A percentile compares a stretch with the other conserved stretches of the same genome.
Conservation (phyloP, 108 stramenopile species). For the Aureococcus anophagefferens region DNA sequence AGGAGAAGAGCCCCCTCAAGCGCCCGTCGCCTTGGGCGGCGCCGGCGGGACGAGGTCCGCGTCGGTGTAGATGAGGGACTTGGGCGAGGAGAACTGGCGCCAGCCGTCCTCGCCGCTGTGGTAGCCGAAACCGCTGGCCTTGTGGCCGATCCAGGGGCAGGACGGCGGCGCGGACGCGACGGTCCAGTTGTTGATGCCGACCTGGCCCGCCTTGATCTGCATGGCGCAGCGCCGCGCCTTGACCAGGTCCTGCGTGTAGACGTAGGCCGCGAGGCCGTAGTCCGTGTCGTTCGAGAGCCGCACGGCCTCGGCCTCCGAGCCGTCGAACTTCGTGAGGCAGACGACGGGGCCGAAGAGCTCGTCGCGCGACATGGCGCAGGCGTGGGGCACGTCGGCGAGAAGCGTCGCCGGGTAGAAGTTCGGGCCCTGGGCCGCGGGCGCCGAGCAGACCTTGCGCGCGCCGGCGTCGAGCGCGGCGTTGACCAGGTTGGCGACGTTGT, state of each 20-base stretch:
- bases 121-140: conserved; percentile 58
- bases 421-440: background rate
- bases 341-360: conserved; percentile 94
- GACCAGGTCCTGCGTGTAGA: conserved; percentile 54
- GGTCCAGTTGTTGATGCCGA: conserved; percentile 61
- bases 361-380: conserved; percentile 38
- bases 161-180: conserved; percentile 64
- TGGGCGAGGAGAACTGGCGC: conserved; percentile 51
- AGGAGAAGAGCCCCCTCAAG: no score
- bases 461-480: conserved; percentile 56
- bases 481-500: conserved; percentile 59
- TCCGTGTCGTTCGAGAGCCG: conserved; percentile 60
- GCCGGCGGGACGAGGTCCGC: no score
- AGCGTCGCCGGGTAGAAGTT: conserved; percentile 74
- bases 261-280: conserved; percentile 73
- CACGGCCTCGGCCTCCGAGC: conserved; percentile 55
- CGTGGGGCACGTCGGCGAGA: conserved; percentile 44
- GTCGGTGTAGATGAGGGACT: background rate
- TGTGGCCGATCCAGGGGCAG: conserved; percentile 83
- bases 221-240: conserved; percentile 62
- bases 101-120: conserved; percentile 65
- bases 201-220: conserved; percentile 55
- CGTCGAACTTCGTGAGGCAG: conserved; percentile 68
- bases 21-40: no score
- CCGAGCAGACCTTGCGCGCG: conserved; percentile 58